Evolutionary conservation across 306 rosid species (phyloP).

Genomic region (Lathyrus aphaca): DNA sequence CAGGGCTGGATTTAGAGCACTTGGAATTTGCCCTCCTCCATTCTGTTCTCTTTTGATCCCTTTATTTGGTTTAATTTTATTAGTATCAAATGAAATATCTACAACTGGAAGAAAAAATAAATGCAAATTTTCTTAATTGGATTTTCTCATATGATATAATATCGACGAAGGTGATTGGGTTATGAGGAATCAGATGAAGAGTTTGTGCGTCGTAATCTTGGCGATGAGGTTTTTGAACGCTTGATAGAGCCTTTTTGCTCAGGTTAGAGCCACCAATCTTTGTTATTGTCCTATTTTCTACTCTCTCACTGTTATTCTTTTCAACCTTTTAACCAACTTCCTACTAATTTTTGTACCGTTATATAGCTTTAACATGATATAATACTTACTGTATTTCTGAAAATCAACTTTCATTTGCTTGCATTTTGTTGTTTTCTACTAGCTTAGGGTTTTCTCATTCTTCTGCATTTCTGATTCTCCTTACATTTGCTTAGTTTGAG

Average conservation of each 20-base stretch:
- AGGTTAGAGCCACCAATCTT: conserved; percentile 47
- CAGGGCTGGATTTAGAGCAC: no score
- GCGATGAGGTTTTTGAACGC: conserved; percentile 97
- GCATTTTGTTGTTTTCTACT: no score
- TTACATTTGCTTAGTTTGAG: background rate
- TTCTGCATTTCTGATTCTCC: no score
- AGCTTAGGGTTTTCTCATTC: no score
- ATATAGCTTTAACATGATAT: no score
- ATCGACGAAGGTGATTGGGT: conserved; percentile 93
- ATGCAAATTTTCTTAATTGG: conserved; percentile 29
- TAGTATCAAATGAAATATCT: conserved; percentile 27
- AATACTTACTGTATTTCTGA: no score
- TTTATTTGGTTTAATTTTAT: no score
- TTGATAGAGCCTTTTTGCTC: conserved; percentile 98
- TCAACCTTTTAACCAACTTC: conserved; percentile 14
- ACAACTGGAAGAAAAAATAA: conserved; percentile 1
- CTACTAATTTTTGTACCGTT: no score
- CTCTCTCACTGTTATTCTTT: conserved; percentile 23
- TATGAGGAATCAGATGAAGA: conserved; percentile 94
- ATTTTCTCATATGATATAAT: conserved; percentile 67
- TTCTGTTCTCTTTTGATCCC: no score
- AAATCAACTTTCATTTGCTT: no score
- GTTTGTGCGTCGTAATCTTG: conserved; percentile 95
- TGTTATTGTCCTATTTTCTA: conserved; percentile 4
- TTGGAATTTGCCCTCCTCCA: no score